Evolutionary conservation across 139 green algal species (phyloP).

Genomic region (Marvania coccoides): DNA sequence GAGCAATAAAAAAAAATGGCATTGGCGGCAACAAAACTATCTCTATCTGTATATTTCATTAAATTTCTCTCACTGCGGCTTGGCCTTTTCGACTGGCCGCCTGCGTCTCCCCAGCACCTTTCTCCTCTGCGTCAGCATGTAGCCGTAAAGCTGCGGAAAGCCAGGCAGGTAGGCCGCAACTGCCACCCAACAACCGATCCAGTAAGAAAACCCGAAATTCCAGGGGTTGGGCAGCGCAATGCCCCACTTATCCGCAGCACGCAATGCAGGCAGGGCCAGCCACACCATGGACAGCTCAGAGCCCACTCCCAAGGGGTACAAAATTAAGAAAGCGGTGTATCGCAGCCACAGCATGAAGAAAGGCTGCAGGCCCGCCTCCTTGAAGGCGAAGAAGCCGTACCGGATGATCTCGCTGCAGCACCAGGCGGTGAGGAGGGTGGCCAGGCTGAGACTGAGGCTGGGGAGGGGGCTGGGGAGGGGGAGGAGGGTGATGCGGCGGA

Average conservation of each 20-base stretch:
- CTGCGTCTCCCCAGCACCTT: conserved; percentile 53
- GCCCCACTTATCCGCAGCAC: conserved; percentile 7
- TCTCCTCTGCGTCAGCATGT: conserved; percentile 80
- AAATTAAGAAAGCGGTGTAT: conserved; percentile 83
- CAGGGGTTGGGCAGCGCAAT: conserved; percentile 68
- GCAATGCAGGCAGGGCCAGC: conserved; percentile 60
- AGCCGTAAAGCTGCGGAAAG: conserved; percentile 71
- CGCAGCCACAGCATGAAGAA: conserved; percentile 78
- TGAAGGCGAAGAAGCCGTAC: conserved; percentile 86
- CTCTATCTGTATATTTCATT: neutral
- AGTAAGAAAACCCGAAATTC: conserved; percentile 83
- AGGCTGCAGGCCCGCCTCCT: conserved; percentile 48
- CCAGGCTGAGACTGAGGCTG: conserved; percentile 49
- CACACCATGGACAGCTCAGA: conserved; percentile 76
- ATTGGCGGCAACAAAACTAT: neutral
- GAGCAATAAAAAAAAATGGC: neutral
- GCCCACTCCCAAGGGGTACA: conserved; percentile 85
- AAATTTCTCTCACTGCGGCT: conserved; percentile 1
- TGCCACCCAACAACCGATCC: conserved; percentile 35
- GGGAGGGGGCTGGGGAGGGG: neutral
- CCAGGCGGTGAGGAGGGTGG: conserved; percentile 78
- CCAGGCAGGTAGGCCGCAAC: conserved; percentile 53
- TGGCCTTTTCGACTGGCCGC: neutral
- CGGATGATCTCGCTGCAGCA: conserved; percentile 80
- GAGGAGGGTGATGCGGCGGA: conserved; percentile 3